Conservation (phyloP, 2,329 filamentous ascomycete species). For the Metarhizium humberi region DNA sequence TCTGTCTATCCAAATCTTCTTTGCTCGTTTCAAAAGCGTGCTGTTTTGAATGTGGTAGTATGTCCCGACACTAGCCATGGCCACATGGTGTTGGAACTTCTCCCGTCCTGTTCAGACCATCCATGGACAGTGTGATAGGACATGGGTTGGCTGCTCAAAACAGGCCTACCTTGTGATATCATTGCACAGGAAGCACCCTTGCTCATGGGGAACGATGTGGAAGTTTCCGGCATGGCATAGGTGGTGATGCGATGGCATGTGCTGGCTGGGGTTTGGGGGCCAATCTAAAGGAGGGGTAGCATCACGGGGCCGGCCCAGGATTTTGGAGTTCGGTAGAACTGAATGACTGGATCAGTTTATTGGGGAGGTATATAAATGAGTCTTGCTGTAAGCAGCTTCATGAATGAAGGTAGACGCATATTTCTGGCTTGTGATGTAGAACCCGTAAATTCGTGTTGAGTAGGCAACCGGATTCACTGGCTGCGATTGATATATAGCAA, state of each 20-base stretch:
- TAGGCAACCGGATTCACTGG: too few relatives aligned
- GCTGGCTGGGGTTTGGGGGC: background rate
- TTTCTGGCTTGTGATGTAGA: too few relatives aligned
- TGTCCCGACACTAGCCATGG: conserved; percentile 6
- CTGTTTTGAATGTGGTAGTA: too few relatives aligned
- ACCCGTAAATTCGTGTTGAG: too few relatives aligned
- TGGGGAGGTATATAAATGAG: too few relatives aligned
- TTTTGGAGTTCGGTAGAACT: background rate
- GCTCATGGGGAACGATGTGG: background rate
- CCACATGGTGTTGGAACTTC: background rate
- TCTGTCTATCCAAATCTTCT: too few relatives aligned
- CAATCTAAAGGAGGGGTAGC: background rate
- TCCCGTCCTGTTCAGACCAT: background rate
- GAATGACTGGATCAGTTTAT: background rate
- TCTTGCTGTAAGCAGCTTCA: too few relatives aligned
- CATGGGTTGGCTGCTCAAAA: background rate
- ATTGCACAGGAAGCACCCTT: background rate
- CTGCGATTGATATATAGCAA: too few relatives aligned
- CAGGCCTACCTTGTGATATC: conserved; percentile 1
- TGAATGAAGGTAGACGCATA: too few relatives aligned
- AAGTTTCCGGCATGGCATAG: background rate
- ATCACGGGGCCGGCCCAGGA: background rate
- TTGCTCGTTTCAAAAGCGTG: too few relatives aligned
- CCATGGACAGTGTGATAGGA: too few relatives aligned
- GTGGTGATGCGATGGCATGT: background rate